Percentiles rank a stretch among this genome's conserved stretches.
These are phyloP conservation scores for Stipa capillata DNA, from an alignment of 176 grass and related monocot species.

Conservation along the genomic window DNA sequence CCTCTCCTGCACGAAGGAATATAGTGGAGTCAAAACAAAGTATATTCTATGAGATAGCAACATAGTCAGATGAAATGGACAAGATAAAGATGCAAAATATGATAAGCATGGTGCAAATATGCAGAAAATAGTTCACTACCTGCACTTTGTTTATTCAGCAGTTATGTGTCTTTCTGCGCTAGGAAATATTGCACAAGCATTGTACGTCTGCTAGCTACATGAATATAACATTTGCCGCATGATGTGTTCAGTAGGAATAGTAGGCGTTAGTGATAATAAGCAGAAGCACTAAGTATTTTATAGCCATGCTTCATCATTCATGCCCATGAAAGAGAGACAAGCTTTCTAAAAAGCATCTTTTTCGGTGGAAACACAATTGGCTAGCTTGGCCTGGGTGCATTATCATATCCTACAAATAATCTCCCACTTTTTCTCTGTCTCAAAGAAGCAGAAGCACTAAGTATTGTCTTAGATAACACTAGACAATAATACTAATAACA, in stretches of 20 bases:
- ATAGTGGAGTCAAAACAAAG: too few relatives aligned
- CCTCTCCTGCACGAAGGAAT: too few relatives aligned
- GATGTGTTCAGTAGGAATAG: not conserved
- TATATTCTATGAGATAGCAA: too few relatives aligned
- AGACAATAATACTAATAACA: not conserved
- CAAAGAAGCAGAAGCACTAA: too few relatives aligned
- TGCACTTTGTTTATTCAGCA: not conserved
- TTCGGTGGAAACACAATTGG: conserved; percentile 24
- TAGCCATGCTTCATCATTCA: conserved; percentile 9
- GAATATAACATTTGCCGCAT: too few relatives aligned
- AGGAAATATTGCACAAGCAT: too few relatives aligned
- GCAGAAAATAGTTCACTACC: too few relatives aligned
- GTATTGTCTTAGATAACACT: not conserved
- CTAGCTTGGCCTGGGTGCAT: not conserved
- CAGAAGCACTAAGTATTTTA: not conserved
- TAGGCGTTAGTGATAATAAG: too few relatives aligned
- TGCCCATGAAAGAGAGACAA: conserved; percentile 12
- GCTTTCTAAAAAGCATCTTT: not conserved
- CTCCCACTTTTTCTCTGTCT: not conserved
- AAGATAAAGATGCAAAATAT: too few relatives aligned
- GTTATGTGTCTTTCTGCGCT: not conserved
- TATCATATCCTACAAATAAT: not conserved
- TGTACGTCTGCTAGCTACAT: not conserved
- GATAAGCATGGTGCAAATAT: too few relatives aligned
- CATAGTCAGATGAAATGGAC: too few relatives aligned